Evolutionary conservation across 176 grass and related monocot genomes (phyloP), one percentile per base, ranked within the genome.

Genomic region (Puya raimondii): DNA sequence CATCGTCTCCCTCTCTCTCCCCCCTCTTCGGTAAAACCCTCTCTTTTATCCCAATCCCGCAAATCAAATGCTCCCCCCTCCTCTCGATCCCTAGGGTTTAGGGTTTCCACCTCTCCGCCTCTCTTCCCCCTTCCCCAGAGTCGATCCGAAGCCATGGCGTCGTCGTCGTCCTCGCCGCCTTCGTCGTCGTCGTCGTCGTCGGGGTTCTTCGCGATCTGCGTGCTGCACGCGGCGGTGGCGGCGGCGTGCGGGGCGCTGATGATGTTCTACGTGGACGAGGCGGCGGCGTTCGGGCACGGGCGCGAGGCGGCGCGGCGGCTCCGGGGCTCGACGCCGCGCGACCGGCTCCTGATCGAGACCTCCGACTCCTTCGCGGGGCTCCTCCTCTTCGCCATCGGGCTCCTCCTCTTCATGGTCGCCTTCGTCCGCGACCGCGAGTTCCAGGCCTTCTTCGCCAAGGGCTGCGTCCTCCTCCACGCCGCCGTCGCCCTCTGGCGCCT

Each of bases 361-460:
- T 86, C 84, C 11, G 84, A 86, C 23, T 86, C 84, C 26, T 86
- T 86, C 69, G 79, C 79, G 14, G 84, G 84, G 8, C 63, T 86
- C 50, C 84, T 86, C 10, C 79, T 86, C 14, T 81, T 77, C 52
- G 74, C 74, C 57, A 70, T 86, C 54, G 84, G 84, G 23, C 25
- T 66, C 20, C 78, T 86, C 33, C 73, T 86, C 63, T 81, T 86
- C 84, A 86, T 86, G 84, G 84, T 81, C 18, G 49, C 78, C 25
- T 86, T 86, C 71, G 78, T 81, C 56, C 72, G 78, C 48, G 84
- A 86, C 63, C 79, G 79, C 52, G 79, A 86, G 15, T 86, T 86
- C 49, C 84, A 86, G 84, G 78, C 78, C 47, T 86, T 86, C 69
- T 86, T 86, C 64, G 84, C 84, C 27, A 86, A 86, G 56, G 84